Conservation (phyloP, 352 stramenopile genomes). For the Pythium monospermum region DNA sequence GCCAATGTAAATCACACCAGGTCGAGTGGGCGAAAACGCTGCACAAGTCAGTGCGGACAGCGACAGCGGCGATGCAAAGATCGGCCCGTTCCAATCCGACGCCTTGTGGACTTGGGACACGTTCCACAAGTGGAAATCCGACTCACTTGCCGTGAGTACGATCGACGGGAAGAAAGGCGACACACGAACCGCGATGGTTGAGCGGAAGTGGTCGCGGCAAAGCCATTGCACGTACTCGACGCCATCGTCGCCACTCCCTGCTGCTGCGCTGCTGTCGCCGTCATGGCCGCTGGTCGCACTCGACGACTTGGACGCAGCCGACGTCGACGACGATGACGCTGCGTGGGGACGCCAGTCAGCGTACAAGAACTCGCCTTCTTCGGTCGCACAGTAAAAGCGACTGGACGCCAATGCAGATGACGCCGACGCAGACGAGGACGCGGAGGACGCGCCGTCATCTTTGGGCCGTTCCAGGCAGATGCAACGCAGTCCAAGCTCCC, state of each 20-base stretch:
- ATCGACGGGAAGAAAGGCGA: constrained; percentile 92
- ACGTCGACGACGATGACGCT: constrained; percentile 19
- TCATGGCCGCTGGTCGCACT: constrained; percentile 4
- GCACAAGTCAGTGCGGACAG: constrained; percentile 75
- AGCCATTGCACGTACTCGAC: constrained; percentile 92
- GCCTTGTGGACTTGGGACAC: constrained; percentile 40
- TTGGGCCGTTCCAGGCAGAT: constrained; percentile 63
- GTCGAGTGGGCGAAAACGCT: constrained; percentile 85
- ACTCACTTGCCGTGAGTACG: constrained; percentile 84
- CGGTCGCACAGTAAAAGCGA: constrained; percentile 77
- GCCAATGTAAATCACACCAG: constrained; percentile 84
- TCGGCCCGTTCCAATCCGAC: constrained; percentile 48
- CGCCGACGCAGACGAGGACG: neutral
- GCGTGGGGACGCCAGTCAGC: constrained; percentile 84
- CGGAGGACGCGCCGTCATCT: constrained; percentile 28
- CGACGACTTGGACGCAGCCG: constrained; percentile 15
- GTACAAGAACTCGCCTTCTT: constrained; percentile 89
- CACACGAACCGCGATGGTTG: constrained; percentile 67
- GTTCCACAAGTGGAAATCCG: constrained; percentile 92
- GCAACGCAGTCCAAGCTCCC: constrained; percentile 58
- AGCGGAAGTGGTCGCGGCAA: constrained; percentile 82
- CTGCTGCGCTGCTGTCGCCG: constrained; percentile 28
- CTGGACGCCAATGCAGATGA: constrained; percentile 31
- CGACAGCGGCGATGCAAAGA: constrained; percentile 86
- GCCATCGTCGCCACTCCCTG: constrained; percentile 38